phyloP scores from a whole-genome alignment of 1,139 yeast species.

The Meyerozyma carpophila region DNA sequence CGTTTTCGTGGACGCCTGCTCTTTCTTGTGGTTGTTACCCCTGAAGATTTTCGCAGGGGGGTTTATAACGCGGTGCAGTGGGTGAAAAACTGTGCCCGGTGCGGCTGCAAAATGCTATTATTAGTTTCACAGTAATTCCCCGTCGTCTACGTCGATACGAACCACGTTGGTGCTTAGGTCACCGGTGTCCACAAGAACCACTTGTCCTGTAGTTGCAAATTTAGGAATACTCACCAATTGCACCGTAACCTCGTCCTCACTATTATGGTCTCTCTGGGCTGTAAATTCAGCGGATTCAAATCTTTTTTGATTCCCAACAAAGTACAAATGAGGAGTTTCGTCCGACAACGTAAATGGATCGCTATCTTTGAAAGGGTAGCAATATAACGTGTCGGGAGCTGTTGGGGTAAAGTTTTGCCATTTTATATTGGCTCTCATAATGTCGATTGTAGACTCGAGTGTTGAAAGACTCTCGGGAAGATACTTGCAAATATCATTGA shows the following conservation, averaged over 20 bases:
- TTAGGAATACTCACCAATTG: slow-evolving; percentile 66
- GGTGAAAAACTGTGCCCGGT: background rate
- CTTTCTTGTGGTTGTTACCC: background rate
- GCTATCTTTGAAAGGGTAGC: slow-evolving; percentile 73
- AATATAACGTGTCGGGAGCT: slow-evolving; percentile 91
- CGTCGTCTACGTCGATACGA: background rate
- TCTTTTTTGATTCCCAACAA: slow-evolving; percentile 75
- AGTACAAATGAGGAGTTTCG: slow-evolving; percentile 80
- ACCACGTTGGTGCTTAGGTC: slow-evolving; percentile 51
- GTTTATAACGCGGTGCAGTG: background rate
- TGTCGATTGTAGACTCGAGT: slow-evolving; percentile 29
- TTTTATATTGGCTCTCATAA: slow-evolving; percentile 62
- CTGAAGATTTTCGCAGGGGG: slow-evolving; percentile 1
- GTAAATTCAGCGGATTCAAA: slow-evolving; percentile 37
- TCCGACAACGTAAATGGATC: slow-evolving; percentile 74
- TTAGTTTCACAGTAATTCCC: background rate
- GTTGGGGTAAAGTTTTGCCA: slow-evolving; percentile 94
- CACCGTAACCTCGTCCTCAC: slow-evolving; percentile 29
- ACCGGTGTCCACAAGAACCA: slow-evolving; percentile 60
- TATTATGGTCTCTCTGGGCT: slow-evolving; percentile 23
- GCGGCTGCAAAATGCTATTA: background rate
- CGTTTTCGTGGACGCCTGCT: background rate
- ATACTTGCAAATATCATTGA: slow-evolving; percentile 72
- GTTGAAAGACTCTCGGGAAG: slow-evolving; percentile 21
- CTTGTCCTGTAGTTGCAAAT: slow-evolving; percentile 59